phyloP scores from a whole-genome alignment of 1,284 basidiomycete species.

The Marasmius tenuissimus region DNA sequence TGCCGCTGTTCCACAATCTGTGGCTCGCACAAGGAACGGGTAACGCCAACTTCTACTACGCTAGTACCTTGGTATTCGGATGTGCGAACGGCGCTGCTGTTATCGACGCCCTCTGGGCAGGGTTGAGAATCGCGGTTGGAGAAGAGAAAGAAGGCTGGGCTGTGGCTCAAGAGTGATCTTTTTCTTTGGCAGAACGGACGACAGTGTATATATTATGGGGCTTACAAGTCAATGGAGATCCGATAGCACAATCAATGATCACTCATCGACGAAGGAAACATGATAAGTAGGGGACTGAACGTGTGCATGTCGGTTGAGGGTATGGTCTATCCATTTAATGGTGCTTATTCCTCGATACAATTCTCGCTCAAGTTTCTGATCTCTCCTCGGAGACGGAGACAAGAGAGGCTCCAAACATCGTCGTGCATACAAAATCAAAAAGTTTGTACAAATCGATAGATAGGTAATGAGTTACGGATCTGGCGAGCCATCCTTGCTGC shows the following conservation, averaged over 20 bases:
- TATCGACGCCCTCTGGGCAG: slow-evolving; percentile 81
- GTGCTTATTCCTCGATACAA: too few relatives aligned
- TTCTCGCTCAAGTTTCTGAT: too few relatives aligned
- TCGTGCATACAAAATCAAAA: too few relatives aligned
- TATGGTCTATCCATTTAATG: not conserved
- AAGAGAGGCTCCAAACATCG: too few relatives aligned
- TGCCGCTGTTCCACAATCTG: slow-evolving; percentile 89
- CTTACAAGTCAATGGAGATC: too few relatives aligned
- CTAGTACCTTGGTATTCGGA: slow-evolving; percentile 91
- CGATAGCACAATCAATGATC: too few relatives aligned
- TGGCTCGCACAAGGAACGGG: slow-evolving; percentile 94
- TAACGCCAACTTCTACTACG: slow-evolving; percentile 99
- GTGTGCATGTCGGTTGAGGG: not conserved
- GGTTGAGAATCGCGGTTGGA: slow-evolving; percentile 69
- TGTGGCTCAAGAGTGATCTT: slow-evolving; percentile 55
- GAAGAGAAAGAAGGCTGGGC: slow-evolving; percentile 50
- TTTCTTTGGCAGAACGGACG: too few relatives aligned
- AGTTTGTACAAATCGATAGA: not conserved
- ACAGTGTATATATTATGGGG: too few relatives aligned
- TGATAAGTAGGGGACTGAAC: too few relatives aligned
- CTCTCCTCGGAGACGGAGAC: too few relatives aligned
- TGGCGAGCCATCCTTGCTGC: not conserved
- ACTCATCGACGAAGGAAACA: too few relatives aligned
- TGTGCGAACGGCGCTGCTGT: slow-evolving; percentile 83
- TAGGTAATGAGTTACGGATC: not conserved